Evolutionary conservation across 192 early-diverging fungal species (phyloP), one percentile per base, ranked within the genome.

Genomic region (Coemansia sp.): DNA sequence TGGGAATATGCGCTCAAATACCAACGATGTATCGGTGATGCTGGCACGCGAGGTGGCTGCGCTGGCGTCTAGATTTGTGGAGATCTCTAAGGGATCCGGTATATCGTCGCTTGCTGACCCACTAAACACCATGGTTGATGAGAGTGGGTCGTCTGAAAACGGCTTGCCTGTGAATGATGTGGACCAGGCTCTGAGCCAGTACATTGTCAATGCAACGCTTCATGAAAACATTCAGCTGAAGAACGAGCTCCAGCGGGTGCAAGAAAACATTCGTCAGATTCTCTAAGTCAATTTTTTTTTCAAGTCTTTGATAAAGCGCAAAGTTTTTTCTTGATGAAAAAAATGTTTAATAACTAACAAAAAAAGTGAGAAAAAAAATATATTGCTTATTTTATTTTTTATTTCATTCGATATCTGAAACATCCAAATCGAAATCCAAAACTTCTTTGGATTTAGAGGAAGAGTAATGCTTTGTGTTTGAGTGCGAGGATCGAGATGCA

Each of bases 171-270:
- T 73, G 8, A 75, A 72, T 43, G 62, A 57, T 2, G 75, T 86
- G 12, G 85, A 86, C 38, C 65, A 77, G 39, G 85, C 81, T 0
- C 48, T 86, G 58, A 86, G 75, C 73, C 72, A 78, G 72, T 84
- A 84, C 43, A 86, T 86, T 48, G 71, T 84, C 57, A 70, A 72
- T 15, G 64, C 81, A 0, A 75, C 69, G 18, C 51, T 83, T 22
- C 54, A 38, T 41, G 76, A 81, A 36, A 75, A 74, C 43, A 56
- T 43, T 9, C 63, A 68, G 8, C 65, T 86, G 39, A 73, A 75
- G 54, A 57, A 58, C 35, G 81, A 83, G 52, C 51, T 86, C 12
- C 81, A 84, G 60, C 67, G 60, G 0, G 72, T 68, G 9, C 85
- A 86, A 34, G 72, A 72, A 12, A 68, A 67, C 17, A 72, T 86